These are phyloP conservation scores for Epichloe uncinata DNA, from an alignment of 2,329 filamentous ascomycete genomes.

Conservation along the genomic window DNA sequence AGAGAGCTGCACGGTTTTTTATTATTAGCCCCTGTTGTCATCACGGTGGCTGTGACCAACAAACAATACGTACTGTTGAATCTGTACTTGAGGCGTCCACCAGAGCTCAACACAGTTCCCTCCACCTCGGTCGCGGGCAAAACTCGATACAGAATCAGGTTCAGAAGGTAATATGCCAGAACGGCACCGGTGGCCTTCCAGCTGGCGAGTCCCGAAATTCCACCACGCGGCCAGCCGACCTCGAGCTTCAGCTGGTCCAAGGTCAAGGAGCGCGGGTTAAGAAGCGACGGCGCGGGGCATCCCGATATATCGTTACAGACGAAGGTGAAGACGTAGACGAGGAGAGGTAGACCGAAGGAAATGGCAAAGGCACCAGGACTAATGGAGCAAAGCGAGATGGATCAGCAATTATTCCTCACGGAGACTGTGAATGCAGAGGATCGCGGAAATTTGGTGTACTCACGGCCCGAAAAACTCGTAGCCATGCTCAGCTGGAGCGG, in stretches of 20 bases:
- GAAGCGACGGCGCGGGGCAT: constrained; percentile 72
- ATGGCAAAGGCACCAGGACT: constrained; percentile 68
- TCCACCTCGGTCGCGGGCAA: constrained; percentile 61
- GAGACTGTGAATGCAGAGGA: not conserved
- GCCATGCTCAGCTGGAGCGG: constrained; percentile 22
- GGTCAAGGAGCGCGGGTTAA: constrained; percentile 58
- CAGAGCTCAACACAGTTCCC: constrained; percentile 56
- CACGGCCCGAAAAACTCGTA: constrained; percentile 42
- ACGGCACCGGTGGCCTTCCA: constrained; percentile 56
- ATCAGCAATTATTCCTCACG: not conserved
- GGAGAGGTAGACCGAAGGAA: constrained; percentile 64
- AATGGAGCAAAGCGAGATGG: not conserved
- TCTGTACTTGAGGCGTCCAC: constrained; percentile 67
- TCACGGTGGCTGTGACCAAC: not conserved
- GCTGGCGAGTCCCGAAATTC: constrained; percentile 57
- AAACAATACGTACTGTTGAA: constrained; percentile 51
- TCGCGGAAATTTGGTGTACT: constrained; percentile 10
- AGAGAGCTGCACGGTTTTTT: constrained; percentile 43
- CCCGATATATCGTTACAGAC: constrained; percentile 87
- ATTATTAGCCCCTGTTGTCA: constrained; percentile 4
- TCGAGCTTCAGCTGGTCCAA: constrained; percentile 64
- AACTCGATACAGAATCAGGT: constrained; percentile 58
- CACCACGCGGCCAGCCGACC: constrained; percentile 65
- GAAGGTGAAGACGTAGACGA: constrained; percentile 70
- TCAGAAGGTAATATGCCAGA: constrained; percentile 66